phyloP scores from a whole-genome alignment of 2,329 filamentous ascomycete genomes.

The Apiospora arundinis region DNA sequence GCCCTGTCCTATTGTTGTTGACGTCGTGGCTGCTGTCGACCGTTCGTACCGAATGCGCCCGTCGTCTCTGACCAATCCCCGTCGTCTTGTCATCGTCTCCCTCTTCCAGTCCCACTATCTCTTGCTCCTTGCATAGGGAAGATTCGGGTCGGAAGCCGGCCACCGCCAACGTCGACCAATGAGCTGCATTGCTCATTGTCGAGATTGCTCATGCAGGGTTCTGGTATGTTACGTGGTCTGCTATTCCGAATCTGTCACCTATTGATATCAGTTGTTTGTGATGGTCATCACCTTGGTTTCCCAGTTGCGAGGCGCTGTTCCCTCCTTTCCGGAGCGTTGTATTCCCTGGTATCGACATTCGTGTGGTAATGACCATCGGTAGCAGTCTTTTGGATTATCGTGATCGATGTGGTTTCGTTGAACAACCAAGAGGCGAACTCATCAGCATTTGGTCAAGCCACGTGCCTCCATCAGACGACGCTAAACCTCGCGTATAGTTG shows the following conservation, averaged over 20 bases:
- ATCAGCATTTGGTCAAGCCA: background rate
- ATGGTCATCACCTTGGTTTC: background rate
- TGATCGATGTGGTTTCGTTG: background rate
- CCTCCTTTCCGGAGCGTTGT: background rate
- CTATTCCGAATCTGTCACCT: background rate
- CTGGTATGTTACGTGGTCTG: background rate
- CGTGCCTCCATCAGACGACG: constrained; percentile 2
- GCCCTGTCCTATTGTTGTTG: background rate
- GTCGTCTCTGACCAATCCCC: background rate
- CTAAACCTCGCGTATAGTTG: background rate
- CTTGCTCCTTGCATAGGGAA: background rate
- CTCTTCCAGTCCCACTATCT: background rate
- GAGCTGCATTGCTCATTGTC: background rate
- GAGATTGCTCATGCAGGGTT: background rate
- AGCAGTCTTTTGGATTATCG: background rate
- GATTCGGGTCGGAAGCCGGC: background rate
- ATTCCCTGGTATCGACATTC: background rate
- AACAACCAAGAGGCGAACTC: background rate
- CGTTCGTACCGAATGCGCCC: background rate
- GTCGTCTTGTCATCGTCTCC: background rate
- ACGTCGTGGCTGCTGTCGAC: background rate
- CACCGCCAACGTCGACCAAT: constrained; percentile 8
- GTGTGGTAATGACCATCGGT: background rate
- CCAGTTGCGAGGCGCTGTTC: background rate
- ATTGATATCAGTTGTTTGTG: background rate